These are phyloP conservation scores for Vanrija sp. DNA, from an alignment of 1,284 basidiomycete species.

Conservation along the genomic window DNA sequence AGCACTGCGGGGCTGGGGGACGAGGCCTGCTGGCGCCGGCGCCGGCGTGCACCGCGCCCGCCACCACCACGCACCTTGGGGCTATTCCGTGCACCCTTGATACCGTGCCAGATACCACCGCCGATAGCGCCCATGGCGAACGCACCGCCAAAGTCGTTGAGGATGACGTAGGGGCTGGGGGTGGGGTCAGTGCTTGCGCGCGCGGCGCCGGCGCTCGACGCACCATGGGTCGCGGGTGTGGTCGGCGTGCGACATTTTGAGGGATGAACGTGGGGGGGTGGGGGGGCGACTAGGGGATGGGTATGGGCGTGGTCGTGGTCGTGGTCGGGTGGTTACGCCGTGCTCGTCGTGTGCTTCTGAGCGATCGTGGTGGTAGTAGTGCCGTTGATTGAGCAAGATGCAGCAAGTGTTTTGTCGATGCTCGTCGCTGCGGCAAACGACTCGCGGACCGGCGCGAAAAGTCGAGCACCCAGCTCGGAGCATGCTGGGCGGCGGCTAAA, in stretches of 20 bases:
- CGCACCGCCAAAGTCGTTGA: conserved; percentile 97
- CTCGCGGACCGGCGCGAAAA: no score
- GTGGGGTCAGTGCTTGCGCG: not conserved
- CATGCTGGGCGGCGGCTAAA: not conserved
- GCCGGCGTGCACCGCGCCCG: not conserved
- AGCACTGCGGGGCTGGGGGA: not conserved
- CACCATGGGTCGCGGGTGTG: conserved; percentile 90
- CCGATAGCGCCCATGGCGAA: conserved; percentile 55
- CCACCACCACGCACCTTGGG: conserved; percentile 69
- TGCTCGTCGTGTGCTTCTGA: no score
- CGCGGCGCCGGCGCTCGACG: conserved; percentile 26
- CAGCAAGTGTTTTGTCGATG: no score
- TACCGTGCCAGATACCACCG: conserved; percentile 95
- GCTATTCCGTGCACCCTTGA: conserved; percentile 96
- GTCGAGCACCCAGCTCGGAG: no score
- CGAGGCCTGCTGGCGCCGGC: not conserved
- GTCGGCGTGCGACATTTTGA: conserved; percentile 66
- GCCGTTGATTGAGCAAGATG: no score
- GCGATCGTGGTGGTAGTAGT: no score
- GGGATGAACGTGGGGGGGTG: conserved; percentile 8
- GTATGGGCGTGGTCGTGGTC: not conserved
- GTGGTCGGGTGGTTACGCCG: no score
- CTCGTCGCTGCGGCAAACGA: no score
- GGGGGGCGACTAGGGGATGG: conserved; percentile 4
- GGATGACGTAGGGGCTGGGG: conserved; percentile 92